phyloP scores from a whole-genome alignment of 164 flowering plant genomes.

The Vitis vinifera region DNA sequence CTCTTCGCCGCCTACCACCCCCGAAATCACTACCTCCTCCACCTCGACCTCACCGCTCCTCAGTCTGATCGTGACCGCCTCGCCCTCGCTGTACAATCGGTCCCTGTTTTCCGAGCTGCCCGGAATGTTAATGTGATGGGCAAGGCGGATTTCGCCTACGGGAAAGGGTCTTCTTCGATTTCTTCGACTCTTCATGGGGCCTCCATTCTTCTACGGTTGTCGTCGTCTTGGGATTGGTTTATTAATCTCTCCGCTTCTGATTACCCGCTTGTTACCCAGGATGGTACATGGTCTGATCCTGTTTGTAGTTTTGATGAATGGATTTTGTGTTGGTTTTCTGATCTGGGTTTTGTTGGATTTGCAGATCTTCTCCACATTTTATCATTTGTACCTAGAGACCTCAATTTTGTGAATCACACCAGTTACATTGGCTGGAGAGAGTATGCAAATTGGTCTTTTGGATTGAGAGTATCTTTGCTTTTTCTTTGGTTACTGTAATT shows the following conservation, averaged over 20 bases:
- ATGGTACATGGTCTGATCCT: conserved; percentile 48
- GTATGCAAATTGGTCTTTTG: conserved; percentile 37
- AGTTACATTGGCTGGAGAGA: conserved; percentile 92
- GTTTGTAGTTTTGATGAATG: conserved; percentile 4
- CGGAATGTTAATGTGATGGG: conserved; percentile 79
- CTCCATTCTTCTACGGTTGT: conserved; percentile 55
- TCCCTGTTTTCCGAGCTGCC: conserved; percentile 57
- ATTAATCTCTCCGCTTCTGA: conserved; percentile 62
- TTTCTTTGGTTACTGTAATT: not conserved
- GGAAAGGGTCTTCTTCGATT: conserved; percentile 58
- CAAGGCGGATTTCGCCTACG: conserved; percentile 58
- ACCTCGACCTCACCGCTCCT: conserved; percentile 64
- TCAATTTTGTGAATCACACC: conserved; percentile 84
- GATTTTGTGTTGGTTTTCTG: conserved; percentile 6
- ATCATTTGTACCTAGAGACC: conserved; percentile 74
- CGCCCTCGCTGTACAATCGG: conserved; percentile 49
- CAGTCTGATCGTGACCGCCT: conserved; percentile 50
- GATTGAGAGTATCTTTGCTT: not conserved
- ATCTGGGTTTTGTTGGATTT: conserved; percentile 16
- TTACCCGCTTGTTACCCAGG: conserved; percentile 94
- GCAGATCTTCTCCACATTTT: conserved; percentile 91
- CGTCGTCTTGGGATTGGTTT: conserved; percentile 86
- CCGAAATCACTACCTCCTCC: conserved; percentile 73
- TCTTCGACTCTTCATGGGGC: conserved; percentile 79
- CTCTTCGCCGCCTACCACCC: conserved; percentile 80